Evolutionary conservation across 2,329 filamentous ascomycete genomes (phyloP).

Genomic region (Xylariaceae sp.): DNA sequence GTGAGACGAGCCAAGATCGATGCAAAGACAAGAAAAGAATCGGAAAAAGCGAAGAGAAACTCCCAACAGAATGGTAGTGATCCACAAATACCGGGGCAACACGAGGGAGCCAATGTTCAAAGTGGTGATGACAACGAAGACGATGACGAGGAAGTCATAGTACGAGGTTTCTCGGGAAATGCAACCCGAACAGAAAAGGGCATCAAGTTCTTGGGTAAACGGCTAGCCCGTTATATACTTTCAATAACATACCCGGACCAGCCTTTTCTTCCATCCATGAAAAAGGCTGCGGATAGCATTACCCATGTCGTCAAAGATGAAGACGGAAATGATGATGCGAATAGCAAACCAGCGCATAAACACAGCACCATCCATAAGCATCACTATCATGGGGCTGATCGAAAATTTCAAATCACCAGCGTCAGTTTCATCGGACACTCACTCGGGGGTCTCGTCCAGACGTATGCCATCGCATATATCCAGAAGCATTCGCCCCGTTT

Average conservation of each 20-base stretch:
- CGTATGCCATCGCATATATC: conserved; percentile 93
- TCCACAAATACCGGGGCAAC: conserved; percentile 21
- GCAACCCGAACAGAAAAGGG: conserved; percentile 89
- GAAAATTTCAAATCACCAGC: conserved; percentile 83
- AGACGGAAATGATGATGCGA: conserved; percentile 45
- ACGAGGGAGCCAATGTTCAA: conserved; percentile 20
- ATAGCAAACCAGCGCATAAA: conserved; percentile 57
- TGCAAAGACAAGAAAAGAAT: conserved; percentile 62
- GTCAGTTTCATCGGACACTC: conserved; percentile 96
- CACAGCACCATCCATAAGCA: conserved; percentile 61
- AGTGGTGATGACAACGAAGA: conserved; percentile 57
- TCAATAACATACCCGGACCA: conserved; percentile 93
- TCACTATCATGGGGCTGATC: conserved; percentile 40
- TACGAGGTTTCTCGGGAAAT: conserved; percentile 87
- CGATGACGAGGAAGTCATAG: conserved; percentile 83
- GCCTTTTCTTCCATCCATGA: conserved; percentile 72
- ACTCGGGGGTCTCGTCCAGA: conserved; percentile 85
- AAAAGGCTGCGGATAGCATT: conserved; percentile 50
- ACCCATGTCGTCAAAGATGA: conserved; percentile 43
- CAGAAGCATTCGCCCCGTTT: conserved; percentile 93
- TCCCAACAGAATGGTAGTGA: conserved; percentile 23
- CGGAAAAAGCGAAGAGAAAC: conserved; percentile 45
- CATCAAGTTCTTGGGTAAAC: conserved; percentile 95
- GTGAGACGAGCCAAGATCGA: conserved; percentile 74
- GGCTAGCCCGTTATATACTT: conserved; percentile 87